Conservation (phyloP, 768 basidiomycete genomes). For the Brasilioporus rufonigricans region DNA sequence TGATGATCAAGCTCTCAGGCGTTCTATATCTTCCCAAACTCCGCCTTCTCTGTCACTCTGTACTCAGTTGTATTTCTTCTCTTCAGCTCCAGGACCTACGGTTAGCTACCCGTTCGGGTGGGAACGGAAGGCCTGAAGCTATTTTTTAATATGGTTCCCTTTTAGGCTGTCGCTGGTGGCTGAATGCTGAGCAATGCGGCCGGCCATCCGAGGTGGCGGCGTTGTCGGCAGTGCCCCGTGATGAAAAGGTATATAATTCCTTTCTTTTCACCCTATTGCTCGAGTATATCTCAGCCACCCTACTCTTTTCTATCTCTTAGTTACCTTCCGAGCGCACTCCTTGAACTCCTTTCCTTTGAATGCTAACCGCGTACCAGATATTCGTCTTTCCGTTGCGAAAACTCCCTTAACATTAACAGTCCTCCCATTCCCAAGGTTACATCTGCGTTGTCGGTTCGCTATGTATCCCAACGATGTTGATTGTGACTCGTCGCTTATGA, state of each 20-base stretch:
- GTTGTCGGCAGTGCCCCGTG: no score
- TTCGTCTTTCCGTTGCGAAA: not conserved
- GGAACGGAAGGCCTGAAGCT: not conserved
- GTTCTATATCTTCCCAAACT: no score
- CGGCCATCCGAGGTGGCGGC: not conserved
- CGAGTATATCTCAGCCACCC: not conserved
- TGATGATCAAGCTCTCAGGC: no score
- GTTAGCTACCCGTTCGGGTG: not conserved
- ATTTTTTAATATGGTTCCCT: not conserved
- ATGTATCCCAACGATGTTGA: not conserved
- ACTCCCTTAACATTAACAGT: no score
- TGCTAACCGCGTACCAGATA: not conserved
- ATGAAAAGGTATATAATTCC: not conserved
- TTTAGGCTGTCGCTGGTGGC: not conserved
- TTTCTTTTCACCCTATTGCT: not conserved
- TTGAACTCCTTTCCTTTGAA: not conserved
- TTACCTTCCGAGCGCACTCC: not conserved
- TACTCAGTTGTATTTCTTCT: no score
- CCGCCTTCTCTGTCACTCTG: no score
- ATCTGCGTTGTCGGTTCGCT: not conserved
- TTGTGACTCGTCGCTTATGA: not conserved
- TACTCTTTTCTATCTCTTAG: not conserved
- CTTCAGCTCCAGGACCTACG: no score
- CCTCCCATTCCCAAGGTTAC: not conserved
- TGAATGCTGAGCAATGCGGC: not conserved